Percentiles rank a stretch among this genome's conserved stretches.
Evolutionary conservation across 371 early-diverging fungal genomes (phyloP).

Genomic region (Syncephalis fuscata): DNA sequence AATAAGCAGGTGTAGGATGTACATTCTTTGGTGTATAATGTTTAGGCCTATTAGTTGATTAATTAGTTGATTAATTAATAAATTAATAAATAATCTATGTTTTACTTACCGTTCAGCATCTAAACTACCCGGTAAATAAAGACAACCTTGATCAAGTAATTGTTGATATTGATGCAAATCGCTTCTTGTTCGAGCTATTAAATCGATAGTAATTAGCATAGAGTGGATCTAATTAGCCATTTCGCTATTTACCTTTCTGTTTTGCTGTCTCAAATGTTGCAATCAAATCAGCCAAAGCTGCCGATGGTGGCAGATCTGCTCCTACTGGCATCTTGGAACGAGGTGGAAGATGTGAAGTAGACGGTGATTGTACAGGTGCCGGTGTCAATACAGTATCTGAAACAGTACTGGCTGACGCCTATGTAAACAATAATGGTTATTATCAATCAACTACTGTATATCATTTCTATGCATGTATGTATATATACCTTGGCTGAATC

Average conservation of each 20-base stretch:
- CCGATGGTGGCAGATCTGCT: conserved; percentile 40
- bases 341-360: too few species aligned
- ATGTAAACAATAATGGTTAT: too few species aligned
- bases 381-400: too few species aligned
- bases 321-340: conserved; percentile 7
- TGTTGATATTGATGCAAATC: conserved; percentile 22
- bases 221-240: too few species aligned
- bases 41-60: conserved; percentile 27
- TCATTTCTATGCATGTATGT: too few species aligned
- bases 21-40: conserved; percentile 58
- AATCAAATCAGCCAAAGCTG: conserved; percentile 59
- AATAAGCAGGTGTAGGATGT: conserved; percentile 69
- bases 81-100: background rate
- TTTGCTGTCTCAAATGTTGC: conserved; percentile 57
- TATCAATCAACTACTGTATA: too few species aligned
- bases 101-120: conserved; percentile 50
- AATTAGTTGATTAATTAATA: background rate
- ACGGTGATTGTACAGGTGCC: too few species aligned
- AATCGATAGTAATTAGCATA: background rate
- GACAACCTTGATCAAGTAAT: conserved; percentile 64
- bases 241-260: conserved; percentile 40
- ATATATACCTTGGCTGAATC: too few species aligned
- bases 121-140: conserved; percentile 50
- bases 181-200: conserved; percentile 8
- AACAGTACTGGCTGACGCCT: too few species aligned